Percentiles rank a stretch among this genome's conserved stretches.
Evolutionary conservation across 2,329 filamentous ascomycete species (phyloP).

Genomic region (Orbilia quercus): DNA sequence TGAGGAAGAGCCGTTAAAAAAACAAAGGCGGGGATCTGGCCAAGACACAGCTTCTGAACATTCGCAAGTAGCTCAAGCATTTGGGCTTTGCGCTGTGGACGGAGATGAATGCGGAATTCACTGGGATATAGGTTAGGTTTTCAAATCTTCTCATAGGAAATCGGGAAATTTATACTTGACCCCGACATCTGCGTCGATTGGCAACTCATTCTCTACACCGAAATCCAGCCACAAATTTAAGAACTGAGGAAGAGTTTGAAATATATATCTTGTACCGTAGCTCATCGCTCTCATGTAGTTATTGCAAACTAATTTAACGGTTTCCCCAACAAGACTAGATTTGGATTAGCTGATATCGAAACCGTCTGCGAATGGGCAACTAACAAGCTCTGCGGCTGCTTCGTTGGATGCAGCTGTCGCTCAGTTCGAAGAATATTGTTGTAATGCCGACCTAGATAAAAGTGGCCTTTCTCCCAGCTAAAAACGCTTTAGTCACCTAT

Average conservation of each 20-base stretch:
- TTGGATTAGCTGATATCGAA: conserved; percentile 57
- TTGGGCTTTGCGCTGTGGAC: conserved; percentile 70
- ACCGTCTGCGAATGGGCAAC: conserved; percentile 38
- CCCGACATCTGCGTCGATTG: conserved; percentile 67
- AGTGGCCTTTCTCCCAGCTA: conserved; percentile 96
- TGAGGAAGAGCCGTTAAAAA: conserved; percentile 79
- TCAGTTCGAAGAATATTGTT: conserved; percentile 94
- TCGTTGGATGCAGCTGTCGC: conserved; percentile 77
- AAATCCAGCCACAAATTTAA: conserved; percentile 95
- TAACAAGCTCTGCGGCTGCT: conserved; percentile 78
- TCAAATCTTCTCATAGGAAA: conserved; percentile 5
- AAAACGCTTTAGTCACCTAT: conserved; percentile 3
- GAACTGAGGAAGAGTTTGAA: conserved; percentile 90
- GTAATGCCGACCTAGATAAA: conserved; percentile 96
- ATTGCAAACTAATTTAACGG: conserved; percentile 87
- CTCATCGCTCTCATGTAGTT: conserved; percentile 89
- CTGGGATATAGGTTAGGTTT: conserved; percentile 58
- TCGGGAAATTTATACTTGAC: conserved; percentile 62
- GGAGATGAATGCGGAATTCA: conserved; percentile 65
- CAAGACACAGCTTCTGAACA: conserved; percentile 75
- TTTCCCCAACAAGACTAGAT: conserved; percentile 77
- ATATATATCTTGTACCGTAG: conserved; percentile 93
- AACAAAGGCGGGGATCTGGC: conserved; percentile 72
- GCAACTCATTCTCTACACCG: conserved; percentile 77
- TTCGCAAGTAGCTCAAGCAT: conserved; percentile 78